Evolutionary conservation across 495 filamentous ascomycete genomes (phyloP), one percentile per base, ranked within the genome.

Genomic region (Gamarada debralockiae): DNA sequence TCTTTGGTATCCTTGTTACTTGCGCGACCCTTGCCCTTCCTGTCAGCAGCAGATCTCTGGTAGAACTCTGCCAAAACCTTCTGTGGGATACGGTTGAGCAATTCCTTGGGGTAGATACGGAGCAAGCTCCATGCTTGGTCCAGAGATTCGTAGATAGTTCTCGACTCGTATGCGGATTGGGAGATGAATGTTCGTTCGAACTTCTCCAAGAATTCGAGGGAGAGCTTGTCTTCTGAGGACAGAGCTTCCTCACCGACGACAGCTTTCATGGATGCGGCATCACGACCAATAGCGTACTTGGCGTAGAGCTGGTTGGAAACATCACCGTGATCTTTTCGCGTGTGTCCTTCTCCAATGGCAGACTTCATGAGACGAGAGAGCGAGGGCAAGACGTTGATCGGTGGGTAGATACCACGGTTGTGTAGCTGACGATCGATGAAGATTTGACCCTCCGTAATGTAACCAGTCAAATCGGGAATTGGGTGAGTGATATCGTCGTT

Each of bases 401-500:
- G 95, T 10, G 95, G 95, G 76, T 93, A 97, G 69, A 99, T 81
- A 74, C 91, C 92, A 73, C 91, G 90, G 79, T 97, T 99, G 78
- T 89, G 64, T 21, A 99, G 79, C 67, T 90, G 89, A 71, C 93
- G 90, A 67, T 99, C 95, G 63, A 99, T 77, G 74, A 92, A 97
- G 64, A 99, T 97, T 70, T 99, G 95, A 36, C 95, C 93, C 73
- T 98, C 93, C 1, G 93, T 98, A 67, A 98, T 98, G 76, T 97
- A 97, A 43, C 93, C 93, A 48, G 95, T 97, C 70, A 99, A 78
- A 75, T 99, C 95, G 54, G 95, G 95, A 67, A 99, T 99, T 37
- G 95, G 95, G 67, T 99, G 95, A 36, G 95, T 99, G 70, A 99
- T 99, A 76, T 99, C 93, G 65, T 99, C 93, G 79, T 99, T 99